A percentile compares a stretch with the other conserved stretches of the same genome.
Conservation (phyloP, 768 basidiomycete genomes). For the Sarcomyxa edulis region DNA sequence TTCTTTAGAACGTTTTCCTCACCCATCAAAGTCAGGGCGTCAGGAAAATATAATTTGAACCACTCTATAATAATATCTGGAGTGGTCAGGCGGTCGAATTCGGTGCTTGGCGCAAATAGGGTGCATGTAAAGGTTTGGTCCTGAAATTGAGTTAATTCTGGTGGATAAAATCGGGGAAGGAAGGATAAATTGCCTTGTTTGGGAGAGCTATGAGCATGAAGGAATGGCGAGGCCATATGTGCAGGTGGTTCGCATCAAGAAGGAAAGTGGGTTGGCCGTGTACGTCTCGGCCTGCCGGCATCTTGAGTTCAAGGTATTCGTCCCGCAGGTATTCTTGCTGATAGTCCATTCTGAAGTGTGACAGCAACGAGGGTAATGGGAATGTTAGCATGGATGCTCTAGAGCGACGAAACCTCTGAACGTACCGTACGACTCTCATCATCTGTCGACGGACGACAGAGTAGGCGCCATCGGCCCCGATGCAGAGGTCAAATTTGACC, state of each 20-base stretch:
- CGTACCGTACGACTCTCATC: conserved; percentile 91
- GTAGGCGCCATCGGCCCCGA: conserved; percentile 95
- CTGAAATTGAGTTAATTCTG: conserved; percentile 37
- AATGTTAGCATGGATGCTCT: conserved; percentile 17
- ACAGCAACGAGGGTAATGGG: not conserved
- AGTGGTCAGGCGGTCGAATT: conserved; percentile 63
- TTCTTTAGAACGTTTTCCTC: conserved; percentile 70
- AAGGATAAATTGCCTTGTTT: conserved; percentile 69
- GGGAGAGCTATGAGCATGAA: conserved; percentile 99
- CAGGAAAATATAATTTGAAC: conserved; percentile 83
- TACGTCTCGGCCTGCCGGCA: conserved; percentile 71
- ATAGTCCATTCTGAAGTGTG: conserved; percentile 77
- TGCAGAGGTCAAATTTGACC: conserved; percentile 68
- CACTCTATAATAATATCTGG: conserved; percentile 57
- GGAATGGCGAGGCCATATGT: conserved; percentile 98
- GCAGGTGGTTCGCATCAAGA: conserved; percentile 92
- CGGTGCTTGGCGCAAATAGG: conserved; percentile 80
- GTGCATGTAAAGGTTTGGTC: conserved; percentile 98
- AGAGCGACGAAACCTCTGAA: conserved; percentile 15
- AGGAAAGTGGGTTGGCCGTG: conserved; percentile 65
- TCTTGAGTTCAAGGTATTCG: conserved; percentile 94
- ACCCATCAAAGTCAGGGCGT: conserved; percentile 84
- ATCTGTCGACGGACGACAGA: conserved; percentile 87
- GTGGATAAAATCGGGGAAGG: conserved; percentile 12
- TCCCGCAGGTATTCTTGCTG: conserved; percentile 93